phyloP scores from a whole-genome alignment of 2,329 filamentous ascomycete species.

The Fusarium sulawesiense region DNA sequence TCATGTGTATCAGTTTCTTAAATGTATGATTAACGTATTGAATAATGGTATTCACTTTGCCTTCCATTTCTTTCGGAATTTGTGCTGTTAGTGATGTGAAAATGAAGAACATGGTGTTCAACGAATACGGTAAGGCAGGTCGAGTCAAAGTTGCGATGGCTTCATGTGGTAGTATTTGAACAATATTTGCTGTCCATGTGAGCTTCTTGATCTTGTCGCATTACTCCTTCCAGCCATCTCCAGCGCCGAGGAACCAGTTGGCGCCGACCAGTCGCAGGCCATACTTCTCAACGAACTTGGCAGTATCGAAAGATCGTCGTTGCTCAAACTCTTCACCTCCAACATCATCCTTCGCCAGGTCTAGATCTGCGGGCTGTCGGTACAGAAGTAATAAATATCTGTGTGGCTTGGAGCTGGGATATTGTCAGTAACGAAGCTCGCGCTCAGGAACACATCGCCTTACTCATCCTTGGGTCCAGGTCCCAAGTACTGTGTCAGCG shows the following conservation, averaged over 20 bases:
- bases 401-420: conserved; percentile 58
- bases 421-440: not conserved
- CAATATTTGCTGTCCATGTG: not conserved
- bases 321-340: conserved; percentile 61
- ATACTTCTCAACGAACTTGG: conserved; percentile 54
- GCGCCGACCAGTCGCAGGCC: conserved; percentile 54
- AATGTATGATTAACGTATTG: conserved; percentile 23
- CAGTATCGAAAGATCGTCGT: conserved; percentile 56
- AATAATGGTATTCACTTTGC: conserved; percentile 6
- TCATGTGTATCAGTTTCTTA: conserved; percentile 6
- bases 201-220: not conserved
- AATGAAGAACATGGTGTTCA: not conserved
- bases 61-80: not conserved
- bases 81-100: not conserved
- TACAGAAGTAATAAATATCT: conserved; percentile 60
- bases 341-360: conserved; percentile 55
- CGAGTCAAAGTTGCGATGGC: not conserved
- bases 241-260: conserved; percentile 61
- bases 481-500: conserved; percentile 57
- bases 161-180: not conserved
- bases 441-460: conserved; percentile 26
- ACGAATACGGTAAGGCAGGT: not conserved
- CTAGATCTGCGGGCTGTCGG: conserved; percentile 52
- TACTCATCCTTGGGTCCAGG: conserved; percentile 61
- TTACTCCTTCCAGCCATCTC: conserved; percentile 55